phyloP scores from a whole-genome alignment of 2,329 filamentous ascomycete genomes.

The Lasiodiplodia hormozganensis region DNA sequence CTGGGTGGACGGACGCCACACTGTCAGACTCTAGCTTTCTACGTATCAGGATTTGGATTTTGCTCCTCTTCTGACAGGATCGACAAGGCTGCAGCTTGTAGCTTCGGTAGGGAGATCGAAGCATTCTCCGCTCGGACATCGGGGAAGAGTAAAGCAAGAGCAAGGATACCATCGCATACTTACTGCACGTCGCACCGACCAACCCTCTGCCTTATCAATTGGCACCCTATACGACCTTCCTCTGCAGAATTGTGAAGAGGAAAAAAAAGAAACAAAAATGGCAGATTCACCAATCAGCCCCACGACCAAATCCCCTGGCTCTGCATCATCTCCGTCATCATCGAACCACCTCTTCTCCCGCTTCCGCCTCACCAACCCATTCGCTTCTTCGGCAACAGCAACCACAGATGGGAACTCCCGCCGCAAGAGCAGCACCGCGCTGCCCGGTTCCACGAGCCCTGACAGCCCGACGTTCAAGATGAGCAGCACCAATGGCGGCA shows the following conservation, averaged over 20 bases:
- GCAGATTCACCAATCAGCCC: background rate
- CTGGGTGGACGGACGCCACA: background rate
- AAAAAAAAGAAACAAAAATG: background rate
- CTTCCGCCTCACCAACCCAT: constrained; percentile 8
- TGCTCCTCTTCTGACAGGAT: background rate
- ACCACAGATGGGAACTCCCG: background rate
- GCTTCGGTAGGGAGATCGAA: background rate
- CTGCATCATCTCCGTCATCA: background rate
- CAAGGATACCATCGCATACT: background rate
- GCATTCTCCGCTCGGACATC: background rate
- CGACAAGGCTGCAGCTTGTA: background rate
- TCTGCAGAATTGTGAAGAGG: background rate
- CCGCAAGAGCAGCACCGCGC: constrained; percentile 10
- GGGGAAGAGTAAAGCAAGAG: background rate
- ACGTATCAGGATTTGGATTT: background rate
- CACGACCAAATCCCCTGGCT: background rate
- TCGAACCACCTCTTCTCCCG: background rate
- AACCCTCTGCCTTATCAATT: too few relatives aligned
- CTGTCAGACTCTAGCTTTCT: background rate
- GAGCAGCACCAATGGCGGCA: background rate
- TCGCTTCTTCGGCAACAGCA: background rate
- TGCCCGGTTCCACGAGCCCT: background rate
- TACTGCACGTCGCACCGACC: background rate
- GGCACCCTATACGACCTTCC: background rate
- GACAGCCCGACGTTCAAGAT: background rate